Conservation (phyloP, 495 filamentous ascomycete species). For the Tuber calosporum region DNA sequence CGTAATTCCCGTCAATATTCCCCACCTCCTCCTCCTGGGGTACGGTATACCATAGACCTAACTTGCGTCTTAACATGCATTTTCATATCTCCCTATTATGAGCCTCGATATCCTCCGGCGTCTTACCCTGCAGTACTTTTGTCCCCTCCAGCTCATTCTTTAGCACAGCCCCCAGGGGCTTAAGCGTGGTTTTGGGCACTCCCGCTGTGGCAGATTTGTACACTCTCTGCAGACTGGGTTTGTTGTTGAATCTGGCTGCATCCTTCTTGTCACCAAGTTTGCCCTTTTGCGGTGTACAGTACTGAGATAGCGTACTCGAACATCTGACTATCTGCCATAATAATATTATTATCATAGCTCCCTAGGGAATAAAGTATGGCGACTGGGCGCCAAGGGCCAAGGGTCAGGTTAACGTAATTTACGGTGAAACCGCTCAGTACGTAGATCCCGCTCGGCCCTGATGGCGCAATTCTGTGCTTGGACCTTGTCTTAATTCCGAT, state of each 20-base stretch:
- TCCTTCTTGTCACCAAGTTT: background rate
- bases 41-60: background rate
- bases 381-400: background rate
- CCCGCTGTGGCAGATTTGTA: background rate
- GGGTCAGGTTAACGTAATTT: no score
- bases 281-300: background rate
- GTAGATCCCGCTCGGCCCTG: no score
- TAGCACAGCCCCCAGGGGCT: slow-evolving; percentile 11
- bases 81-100: background rate
- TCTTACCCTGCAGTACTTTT: slow-evolving; percentile 10
- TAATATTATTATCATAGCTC: no score
- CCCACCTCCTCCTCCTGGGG: background rate
- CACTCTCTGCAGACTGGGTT: background rate
- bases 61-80: slow-evolving; percentile 16
- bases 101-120: slow-evolving; percentile 11
- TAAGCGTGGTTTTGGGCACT: slow-evolving; percentile 10
- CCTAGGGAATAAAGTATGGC: background rate
- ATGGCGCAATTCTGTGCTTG: no score
- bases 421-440: no score
- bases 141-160: slow-evolving; percentile 16
- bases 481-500: no score
- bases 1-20: background rate
- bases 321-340: background rate
- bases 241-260: slow-evolving; percentile 3
- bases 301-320: background rate